Evolutionary conservation across 306 rosid species (phyloP), one percentile per base, ranked within the genome.

Genomic region (Pterocarpus macrocarpus): DNA sequence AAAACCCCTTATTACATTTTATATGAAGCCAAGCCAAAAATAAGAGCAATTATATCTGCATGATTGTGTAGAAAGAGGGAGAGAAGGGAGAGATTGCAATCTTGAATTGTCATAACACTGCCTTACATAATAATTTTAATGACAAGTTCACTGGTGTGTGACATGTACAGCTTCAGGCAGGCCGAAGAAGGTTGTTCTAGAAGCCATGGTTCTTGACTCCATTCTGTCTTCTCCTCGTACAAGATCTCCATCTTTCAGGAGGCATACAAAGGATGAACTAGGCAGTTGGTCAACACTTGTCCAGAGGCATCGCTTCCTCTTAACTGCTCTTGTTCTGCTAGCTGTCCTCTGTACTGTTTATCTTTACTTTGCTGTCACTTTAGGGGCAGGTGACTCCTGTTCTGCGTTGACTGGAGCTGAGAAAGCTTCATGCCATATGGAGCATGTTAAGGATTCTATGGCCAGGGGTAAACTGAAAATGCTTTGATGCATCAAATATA

Each of bases 341-440:
- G 71, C 88, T 17, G 77, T 87, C 71, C 95, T 94, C 74, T 94
- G 98, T 80, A 90, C 92, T 11, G 85, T 94, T 71, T 94, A 94
- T 80, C 98, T 94, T 36, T 94, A 94, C 82, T 94, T 94, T 68
- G 98, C 98, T 34, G 85, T 94, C 85, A 94, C 97, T 15, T 76
- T 92, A 55, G 97, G 95, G 38, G 82, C 89, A 65, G 36, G 63
- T 55, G 89, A 81, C 55, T 34, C 93, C 33, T 91, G 95, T 72
- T 86, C 91, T 39, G 93, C 89, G 8, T 76, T 94, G 84, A 87
- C 78, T 13, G 97, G 91, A 47, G 83, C 88, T 17, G 88, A 90
- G 75, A 92, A 80, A 55, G 95, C 88, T 5, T 69, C 87, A 80
- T 92, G 98, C 65, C 93, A 68, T 68, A 65, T 93, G 93, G 92